A percentile compares a stretch with the other conserved stretches of the same genome.
Evolutionary conservation across 1,139 yeast genomes (phyloP).

Genomic region (Scheffersomyces illinoinensis): DNA sequence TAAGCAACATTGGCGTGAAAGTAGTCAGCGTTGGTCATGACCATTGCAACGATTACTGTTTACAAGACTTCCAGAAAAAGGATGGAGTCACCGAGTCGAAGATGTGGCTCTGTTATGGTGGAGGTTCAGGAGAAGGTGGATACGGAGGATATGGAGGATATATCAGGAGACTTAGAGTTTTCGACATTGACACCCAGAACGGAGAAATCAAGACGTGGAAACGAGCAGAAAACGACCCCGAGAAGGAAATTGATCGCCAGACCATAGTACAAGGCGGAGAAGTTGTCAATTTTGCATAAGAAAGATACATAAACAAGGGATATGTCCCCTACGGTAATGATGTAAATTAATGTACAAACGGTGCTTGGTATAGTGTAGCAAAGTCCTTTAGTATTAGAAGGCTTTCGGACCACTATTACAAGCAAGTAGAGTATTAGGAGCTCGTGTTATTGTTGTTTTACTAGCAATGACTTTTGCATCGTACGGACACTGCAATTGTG

Average conservation of each 20-base stretch:
- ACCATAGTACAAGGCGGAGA: constrained; percentile 53
- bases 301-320: background rate
- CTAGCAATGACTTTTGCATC: too few species aligned
- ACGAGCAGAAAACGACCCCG: constrained; percentile 57
- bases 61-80: constrained; percentile 39
- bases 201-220: constrained; percentile 74
- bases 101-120: constrained; percentile 91
- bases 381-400: too few species aligned
- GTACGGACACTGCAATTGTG: too few species aligned
- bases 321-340: background rate
- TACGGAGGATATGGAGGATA: constrained; percentile 91
- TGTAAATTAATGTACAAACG: background rate
- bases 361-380: background rate
- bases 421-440: too few species aligned
- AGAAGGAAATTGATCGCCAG: constrained; percentile 55
- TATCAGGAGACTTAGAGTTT: constrained; percentile 70
- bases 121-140: constrained; percentile 93
- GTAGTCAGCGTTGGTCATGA: constrained; percentile 89
- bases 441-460: too few species aligned
- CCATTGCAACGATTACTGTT: constrained; percentile 89
- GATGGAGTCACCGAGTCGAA: constrained; percentile 32
- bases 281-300: constrained; percentile 17
- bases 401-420: too few species aligned
- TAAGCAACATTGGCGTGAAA: constrained; percentile 65
- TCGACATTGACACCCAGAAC: constrained; percentile 57